Evolutionary conservation across 768 basidiomycete species (phyloP).

Genomic region (Boletus huronensis): DNA sequence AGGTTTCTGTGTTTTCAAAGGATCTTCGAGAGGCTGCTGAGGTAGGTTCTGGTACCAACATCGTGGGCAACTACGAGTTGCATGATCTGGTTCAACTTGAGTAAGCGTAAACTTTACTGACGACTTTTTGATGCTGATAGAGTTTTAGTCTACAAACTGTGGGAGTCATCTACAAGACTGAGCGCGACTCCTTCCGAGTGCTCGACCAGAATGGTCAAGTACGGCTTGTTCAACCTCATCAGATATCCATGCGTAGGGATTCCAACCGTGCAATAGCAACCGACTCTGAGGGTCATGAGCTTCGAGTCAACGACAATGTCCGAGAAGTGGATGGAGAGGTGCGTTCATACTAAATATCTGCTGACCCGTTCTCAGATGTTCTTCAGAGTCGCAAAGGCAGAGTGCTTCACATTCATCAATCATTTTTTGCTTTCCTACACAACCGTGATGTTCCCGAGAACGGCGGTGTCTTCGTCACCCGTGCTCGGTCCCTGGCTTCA

Average conservation of each 20-base stretch:
- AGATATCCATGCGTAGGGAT: conserved; percentile 89
- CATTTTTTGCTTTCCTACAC: conserved; percentile 90
- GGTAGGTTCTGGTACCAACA: conserved; percentile 87
- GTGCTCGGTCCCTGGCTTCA: conserved; percentile 77
- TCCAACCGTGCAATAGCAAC: conserved; percentile 81
- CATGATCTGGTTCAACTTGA: conserved; percentile 97
- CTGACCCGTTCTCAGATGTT: neutral
- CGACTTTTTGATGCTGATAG: conserved; percentile 9
- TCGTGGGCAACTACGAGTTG: conserved; percentile 90
- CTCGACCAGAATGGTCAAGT: conserved; percentile 92
- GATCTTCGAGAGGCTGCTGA: conserved; percentile 97
- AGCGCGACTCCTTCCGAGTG: conserved; percentile 92
- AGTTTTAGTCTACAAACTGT: conserved; percentile 77
- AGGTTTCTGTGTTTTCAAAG: conserved; percentile 97
- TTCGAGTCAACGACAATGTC: conserved; percentile 85
- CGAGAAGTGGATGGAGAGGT: conserved; percentile 91
- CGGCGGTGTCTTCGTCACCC: conserved; percentile 91
- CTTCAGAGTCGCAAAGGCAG: conserved; percentile 76
- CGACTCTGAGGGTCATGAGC: conserved; percentile 84
- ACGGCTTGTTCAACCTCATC: conserved; percentile 86
- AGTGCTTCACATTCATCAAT: conserved; percentile 91
- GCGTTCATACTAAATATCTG: conserved; percentile 20
- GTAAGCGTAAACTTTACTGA: conserved; percentile 45
- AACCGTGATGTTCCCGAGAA: conserved; percentile 90
- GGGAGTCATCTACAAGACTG: conserved; percentile 96